Conservation (phyloP, 73 alveolate species). For the Paramecium primaurelia region DNA sequence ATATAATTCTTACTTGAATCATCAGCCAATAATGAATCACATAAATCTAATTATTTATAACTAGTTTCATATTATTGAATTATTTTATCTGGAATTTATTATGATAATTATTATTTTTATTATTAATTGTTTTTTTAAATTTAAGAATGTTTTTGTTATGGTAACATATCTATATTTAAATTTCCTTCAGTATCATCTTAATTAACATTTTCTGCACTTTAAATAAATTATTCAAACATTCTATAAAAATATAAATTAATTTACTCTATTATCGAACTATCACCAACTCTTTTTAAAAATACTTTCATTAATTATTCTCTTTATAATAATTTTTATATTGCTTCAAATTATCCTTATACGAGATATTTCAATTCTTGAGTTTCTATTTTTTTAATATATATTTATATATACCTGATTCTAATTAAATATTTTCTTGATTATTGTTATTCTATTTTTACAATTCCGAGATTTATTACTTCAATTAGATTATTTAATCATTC, state of each 20-base stretch:
- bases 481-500: background rate
- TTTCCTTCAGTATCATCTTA: conserved; percentile 50
- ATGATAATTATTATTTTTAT: background rate
- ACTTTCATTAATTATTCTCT: conserved; percentile 51
- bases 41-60: conserved; percentile 38
- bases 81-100: background rate
- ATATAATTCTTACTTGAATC: conserved; percentile 26
- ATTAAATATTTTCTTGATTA: background rate
- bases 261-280: conserved; percentile 48
- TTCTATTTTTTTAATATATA: background rate
- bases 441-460: background rate
- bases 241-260: background rate
- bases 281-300: conserved; percentile 43
- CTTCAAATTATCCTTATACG: conserved; percentile 47
- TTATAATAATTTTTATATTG: conserved; percentile 12
- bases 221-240: conserved; percentile 43
- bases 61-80: conserved; percentile 10
- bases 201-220: background rate
- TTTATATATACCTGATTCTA: background rate
- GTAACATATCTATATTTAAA: conserved; percentile 14
- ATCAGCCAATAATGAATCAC: conserved; percentile 17
- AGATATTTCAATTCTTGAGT: background rate
- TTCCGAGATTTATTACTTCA: background rate
- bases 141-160: background rate
- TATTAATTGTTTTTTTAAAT: background rate